These are phyloP conservation scores for Trametes gibbosa DNA, from an alignment of 768 basidiomycete genomes.

Conservation along the genomic window DNA sequence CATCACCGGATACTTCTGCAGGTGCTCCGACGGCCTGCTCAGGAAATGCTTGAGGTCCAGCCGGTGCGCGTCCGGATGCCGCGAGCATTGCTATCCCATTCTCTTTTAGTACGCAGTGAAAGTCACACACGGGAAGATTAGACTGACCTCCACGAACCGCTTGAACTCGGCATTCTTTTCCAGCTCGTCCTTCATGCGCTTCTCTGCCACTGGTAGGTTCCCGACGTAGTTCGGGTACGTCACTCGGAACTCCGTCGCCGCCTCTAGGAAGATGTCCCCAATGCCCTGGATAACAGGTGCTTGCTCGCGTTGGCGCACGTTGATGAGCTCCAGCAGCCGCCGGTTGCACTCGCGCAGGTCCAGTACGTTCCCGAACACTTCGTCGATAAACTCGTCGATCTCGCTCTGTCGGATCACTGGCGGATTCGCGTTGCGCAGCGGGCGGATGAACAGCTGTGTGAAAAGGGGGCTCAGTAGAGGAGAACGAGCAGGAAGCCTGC, in stretches of 20 bases:
- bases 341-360: conserved; percentile 84
- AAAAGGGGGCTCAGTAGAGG: neutral
- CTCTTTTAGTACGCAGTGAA: too few species aligned
- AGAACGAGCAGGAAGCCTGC: conserved; percentile 32
- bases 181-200: conserved; percentile 81
- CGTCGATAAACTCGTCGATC: conserved; percentile 82
- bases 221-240: conserved; percentile 87
- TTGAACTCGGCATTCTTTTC: conserved; percentile 80
- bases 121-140: neutral
- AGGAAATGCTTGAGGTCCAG: conserved; percentile 78
- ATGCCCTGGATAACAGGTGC: conserved; percentile 78
- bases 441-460: conserved; percentile 52
- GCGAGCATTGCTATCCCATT: conserved; percentile 46
- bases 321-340: conserved; percentile 80
- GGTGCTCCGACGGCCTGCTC: conserved; percentile 74
- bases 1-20: conserved; percentile 81
- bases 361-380: conserved; percentile 86
- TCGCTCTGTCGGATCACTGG: conserved; percentile 51
- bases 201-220: conserved; percentile 82
- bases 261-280: conserved; percentile 85
- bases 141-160: conserved; percentile 76
- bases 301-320: conserved; percentile 82
- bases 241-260: conserved; percentile 82
- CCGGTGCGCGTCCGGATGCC: conserved; percentile 54
- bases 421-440: conserved; percentile 51